Conservation (phyloP, 2,329 filamentous ascomycete genomes). For the Rugonectria rugulosa region DNA sequence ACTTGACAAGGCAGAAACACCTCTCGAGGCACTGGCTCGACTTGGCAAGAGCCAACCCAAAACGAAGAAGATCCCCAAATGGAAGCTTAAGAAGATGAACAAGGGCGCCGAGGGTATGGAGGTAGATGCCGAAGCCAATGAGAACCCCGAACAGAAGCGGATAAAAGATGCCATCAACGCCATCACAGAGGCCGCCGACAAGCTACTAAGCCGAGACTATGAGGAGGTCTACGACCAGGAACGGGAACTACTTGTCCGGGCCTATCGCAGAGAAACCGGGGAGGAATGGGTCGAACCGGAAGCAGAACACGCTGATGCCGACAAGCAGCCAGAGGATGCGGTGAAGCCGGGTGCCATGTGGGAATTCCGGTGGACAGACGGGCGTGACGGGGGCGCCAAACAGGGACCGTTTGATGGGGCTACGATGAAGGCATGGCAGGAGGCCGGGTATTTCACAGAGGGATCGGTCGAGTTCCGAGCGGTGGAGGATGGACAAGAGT, state of each 20-base stretch:
- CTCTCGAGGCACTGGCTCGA: conserved; percentile 85
- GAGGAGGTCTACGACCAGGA: conserved; percentile 92
- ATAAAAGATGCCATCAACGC: conserved; percentile 78
- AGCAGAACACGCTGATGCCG: conserved; percentile 41
- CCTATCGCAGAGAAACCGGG: conserved; percentile 85
- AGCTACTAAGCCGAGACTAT: conserved; percentile 81
- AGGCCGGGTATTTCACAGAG: conserved; percentile 87
- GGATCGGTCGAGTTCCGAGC: conserved; percentile 78
- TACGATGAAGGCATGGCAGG: conserved; percentile 91
- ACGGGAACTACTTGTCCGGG: conserved; percentile 81
- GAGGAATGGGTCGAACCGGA: conserved; percentile 77
- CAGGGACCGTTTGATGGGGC: conserved; percentile 88
- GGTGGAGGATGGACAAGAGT: conserved; percentile 61
- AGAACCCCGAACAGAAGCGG: conserved; percentile 73
- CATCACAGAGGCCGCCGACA: conserved; percentile 90
- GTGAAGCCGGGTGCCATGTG: conserved; percentile 56
- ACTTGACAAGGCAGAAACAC: conserved; percentile 83
- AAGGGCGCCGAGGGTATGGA: conserved; percentile 71
- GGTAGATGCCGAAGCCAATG: conserved; percentile 60
- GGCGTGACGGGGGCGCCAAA: conserved; percentile 76
- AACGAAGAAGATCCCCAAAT: conserved; percentile 66
- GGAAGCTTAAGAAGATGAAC: conserved; percentile 74
- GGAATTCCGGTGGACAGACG: conserved; percentile 94
- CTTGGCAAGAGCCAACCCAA: conserved; percentile 74
- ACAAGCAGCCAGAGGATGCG: conserved; percentile 27